phyloP scores from a whole-genome alignment of 495 filamentous ascomycete species.

The Penicillium psychrofluorescens region DNA sequence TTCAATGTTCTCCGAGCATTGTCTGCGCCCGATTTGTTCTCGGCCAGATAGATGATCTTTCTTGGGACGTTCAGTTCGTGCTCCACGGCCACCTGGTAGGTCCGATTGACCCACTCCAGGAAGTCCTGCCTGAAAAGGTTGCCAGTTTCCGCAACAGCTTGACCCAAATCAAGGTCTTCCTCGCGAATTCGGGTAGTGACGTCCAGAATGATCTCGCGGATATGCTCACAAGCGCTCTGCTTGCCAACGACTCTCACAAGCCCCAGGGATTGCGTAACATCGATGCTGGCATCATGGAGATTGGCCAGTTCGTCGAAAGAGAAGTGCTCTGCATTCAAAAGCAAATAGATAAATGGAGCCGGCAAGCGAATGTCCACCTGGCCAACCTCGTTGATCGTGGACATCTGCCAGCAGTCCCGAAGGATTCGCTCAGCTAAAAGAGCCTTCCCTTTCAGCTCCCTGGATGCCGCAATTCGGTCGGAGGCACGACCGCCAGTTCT shows the following conservation, averaged over 20 bases:
- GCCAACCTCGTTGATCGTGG: conserved; percentile 28
- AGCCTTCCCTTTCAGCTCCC: conserved; percentile 22
- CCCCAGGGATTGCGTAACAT: conserved; percentile 24
- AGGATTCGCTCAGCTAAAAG: conserved; percentile 31
- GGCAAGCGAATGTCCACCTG: conserved; percentile 33
- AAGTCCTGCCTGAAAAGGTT: conserved; percentile 15
- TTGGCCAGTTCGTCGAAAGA: conserved; percentile 38
- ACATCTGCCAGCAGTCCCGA: conserved; percentile 38
- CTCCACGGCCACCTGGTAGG: conserved; percentile 23
- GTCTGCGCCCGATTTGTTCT: conserved; percentile 25
- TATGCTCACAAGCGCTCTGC: conserved; percentile 26
- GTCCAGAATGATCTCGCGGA: conserved; percentile 34
- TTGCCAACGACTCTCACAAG: conserved; percentile 37
- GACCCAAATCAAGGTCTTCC: conserved; percentile 17
- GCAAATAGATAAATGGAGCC: conserved; percentile 15
- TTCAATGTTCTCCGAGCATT: conserved; percentile 30
- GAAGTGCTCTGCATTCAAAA: conserved; percentile 24
- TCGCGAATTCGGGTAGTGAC: conserved; percentile 26
- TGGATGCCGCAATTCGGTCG: conserved; percentile 7
- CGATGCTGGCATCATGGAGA: conserved; percentile 34
- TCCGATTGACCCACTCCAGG: conserved; percentile 27
- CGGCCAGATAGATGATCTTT: conserved; percentile 26
- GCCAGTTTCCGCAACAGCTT: not conserved
- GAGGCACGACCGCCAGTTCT: conserved; percentile 2
- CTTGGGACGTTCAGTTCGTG: conserved; percentile 3